Conservation (phyloP, 305 asterid genomes). For the Rubia tinctorum region DNA sequence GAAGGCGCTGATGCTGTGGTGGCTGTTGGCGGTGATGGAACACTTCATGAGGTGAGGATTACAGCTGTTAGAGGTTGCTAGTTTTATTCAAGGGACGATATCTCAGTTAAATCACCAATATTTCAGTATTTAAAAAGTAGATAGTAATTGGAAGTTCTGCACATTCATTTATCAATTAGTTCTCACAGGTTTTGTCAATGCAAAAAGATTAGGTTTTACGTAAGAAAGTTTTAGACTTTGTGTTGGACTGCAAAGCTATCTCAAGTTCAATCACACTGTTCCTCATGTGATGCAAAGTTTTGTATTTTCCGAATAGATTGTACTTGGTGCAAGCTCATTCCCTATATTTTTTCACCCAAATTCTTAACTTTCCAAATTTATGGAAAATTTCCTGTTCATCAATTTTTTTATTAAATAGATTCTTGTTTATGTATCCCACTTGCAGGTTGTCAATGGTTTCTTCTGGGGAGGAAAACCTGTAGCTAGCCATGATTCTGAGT, state of each 20-base stretch:
- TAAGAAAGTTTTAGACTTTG: background rate
- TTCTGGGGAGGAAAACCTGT: constrained; percentile 77
- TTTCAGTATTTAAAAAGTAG: background rate
- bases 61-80: background rate
- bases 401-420: background rate
- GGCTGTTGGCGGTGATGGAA: constrained; percentile 97
- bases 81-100: background rate
- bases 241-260: background rate
- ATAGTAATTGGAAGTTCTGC: background rate
- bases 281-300: background rate
- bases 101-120: background rate
- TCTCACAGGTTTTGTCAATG: background rate
- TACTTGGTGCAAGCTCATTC: background rate
- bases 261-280: background rate
- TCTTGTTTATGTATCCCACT: constrained; percentile 3
- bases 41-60: constrained; percentile 77
- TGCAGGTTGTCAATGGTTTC: constrained; percentile 89
- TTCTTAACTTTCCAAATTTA: background rate
- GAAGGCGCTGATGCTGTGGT: constrained; percentile 92
- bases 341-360: background rate
- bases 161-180: background rate
- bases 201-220: background rate
- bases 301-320: background rate
- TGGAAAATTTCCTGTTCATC: background rate
- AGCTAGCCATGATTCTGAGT: constrained; percentile 39